Percentiles rank a stretch among this genome's conserved stretches.
phyloP scores from a whole-genome alignment of 306 rosid species.

The Sechiopsis laciniata region DNA sequence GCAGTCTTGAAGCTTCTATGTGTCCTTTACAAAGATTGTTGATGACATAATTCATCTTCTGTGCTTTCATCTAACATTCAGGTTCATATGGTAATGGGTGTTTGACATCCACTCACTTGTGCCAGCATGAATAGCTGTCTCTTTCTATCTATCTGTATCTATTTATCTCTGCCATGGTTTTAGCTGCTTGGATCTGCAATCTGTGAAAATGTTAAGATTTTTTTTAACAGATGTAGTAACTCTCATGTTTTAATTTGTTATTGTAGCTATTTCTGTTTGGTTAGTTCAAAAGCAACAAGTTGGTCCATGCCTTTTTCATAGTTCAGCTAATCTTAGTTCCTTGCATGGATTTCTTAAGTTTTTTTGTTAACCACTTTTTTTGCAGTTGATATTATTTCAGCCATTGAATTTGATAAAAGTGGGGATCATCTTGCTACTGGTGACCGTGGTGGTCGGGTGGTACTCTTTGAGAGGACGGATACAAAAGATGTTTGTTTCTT shows the following conservation, averaged over 20 bases:
- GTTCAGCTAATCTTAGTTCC: conserved; percentile 13
- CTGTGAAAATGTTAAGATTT: neutral
- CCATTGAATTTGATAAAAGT: conserved; percentile 89
- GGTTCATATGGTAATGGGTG: no score
- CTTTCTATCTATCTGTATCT: neutral
- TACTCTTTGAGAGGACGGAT: conserved; percentile 97
- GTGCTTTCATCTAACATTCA: neutral
- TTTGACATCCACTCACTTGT: no score
- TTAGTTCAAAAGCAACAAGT: neutral
- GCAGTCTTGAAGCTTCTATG: conserved; percentile 2
- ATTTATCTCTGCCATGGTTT: neutral
- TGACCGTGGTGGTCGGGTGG: conserved; percentile 98
- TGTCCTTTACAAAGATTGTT: neutral
- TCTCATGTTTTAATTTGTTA: no score
- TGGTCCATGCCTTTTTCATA: neutral
- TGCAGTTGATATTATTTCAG: conserved; percentile 96
- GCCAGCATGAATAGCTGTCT: neutral
- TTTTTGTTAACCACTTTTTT: conserved; percentile 24
- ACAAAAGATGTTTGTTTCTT: conserved; percentile 65
- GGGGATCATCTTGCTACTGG: conserved; percentile 99
- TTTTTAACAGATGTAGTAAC: no score
- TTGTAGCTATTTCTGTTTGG: neutral
- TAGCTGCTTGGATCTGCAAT: conserved; percentile 1
- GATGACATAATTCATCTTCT: neutral
- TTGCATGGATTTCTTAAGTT: conserved; percentile 23